These are phyloP conservation scores for Vanderwaltozyma yarrowii DNA, from an alignment of 805 yeast genomes.

Conservation along the genomic window DNA sequence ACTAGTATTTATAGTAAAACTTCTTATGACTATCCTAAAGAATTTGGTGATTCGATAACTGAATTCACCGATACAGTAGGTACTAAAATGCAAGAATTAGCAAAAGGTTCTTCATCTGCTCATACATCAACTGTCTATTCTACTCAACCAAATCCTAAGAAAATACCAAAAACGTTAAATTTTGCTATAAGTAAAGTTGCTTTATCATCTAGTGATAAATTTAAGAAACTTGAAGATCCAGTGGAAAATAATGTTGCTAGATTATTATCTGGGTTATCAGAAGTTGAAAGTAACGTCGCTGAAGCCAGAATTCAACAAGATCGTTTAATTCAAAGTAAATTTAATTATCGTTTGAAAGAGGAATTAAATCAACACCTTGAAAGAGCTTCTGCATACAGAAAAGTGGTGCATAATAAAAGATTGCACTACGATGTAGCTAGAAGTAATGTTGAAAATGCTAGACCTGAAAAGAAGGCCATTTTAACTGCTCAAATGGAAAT, in stretches of 20 bases:
- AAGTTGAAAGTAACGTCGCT: slow-evolving; percentile 63
- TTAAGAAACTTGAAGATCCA: slow-evolving; percentile 16
- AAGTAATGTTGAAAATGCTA: slow-evolving; percentile 38
- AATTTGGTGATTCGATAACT: slow-evolving; percentile 54
- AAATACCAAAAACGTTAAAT: slow-evolving; percentile 62
- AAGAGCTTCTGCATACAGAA: slow-evolving; percentile 59
- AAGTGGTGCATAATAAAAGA: slow-evolving; percentile 66
- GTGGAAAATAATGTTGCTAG: slow-evolving; percentile 37
- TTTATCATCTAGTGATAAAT: slow-evolving; percentile 29
- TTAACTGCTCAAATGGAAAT: slow-evolving; percentile 68
- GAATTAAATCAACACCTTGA: slow-evolving; percentile 51
- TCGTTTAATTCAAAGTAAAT: slow-evolving; percentile 53
- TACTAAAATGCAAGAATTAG: slow-evolving; percentile 50
- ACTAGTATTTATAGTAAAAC: slow-evolving; percentile 53
- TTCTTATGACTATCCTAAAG: slow-evolving; percentile 72
- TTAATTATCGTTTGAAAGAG: slow-evolving; percentile 55
- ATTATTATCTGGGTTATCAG: slow-evolving; percentile 55
- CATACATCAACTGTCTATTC: slow-evolving; percentile 35
- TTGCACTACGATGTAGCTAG: slow-evolving; percentile 73
- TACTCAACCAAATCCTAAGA: background rate
- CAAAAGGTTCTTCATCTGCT: slow-evolving; percentile 52
- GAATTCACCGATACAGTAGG: slow-evolving; percentile 59
- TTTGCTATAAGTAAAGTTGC: slow-evolving; percentile 73
- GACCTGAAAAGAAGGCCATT: slow-evolving; percentile 58
- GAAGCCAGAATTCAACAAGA: slow-evolving; percentile 79